Evolutionary conservation across 2,329 filamentous ascomycete genomes (phyloP).

Genomic region (Capronia epimyces): DNA sequence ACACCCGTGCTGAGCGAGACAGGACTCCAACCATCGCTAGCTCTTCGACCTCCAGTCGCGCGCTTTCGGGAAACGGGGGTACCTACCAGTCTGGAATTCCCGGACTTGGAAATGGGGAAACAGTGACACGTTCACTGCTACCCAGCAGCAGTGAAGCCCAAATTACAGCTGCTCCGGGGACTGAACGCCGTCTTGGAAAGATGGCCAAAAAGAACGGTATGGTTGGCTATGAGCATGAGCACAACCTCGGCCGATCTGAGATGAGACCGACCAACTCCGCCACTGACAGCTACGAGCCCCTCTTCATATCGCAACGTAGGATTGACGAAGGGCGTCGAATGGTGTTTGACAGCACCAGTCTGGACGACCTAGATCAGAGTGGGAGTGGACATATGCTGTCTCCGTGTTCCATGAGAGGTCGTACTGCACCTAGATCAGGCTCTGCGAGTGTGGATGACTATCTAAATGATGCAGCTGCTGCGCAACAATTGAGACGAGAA

Average conservation of each 20-base stretch:
- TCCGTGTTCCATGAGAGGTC: background rate
- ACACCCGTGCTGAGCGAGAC: background rate
- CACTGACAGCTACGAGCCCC: background rate
- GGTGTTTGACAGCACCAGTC: background rate
- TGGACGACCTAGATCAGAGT: background rate
- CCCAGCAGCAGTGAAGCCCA: too few relatives aligned
- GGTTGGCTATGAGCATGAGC: background rate
- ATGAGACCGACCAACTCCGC: background rate
- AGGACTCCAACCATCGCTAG: background rate
- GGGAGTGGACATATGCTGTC: background rate
- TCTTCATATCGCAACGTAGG: background rate
- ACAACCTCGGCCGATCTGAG: background rate
- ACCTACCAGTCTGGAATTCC: too few relatives aligned
- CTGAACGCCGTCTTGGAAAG: too few relatives aligned
- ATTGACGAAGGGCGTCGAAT: background rate
- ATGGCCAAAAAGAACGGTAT: too few relatives aligned
- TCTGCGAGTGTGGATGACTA: background rate
- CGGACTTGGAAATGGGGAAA: too few relatives aligned
- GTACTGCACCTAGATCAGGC: background rate
- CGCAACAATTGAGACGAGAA: background rate
- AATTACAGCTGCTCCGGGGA: too few relatives aligned
- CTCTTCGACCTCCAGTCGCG: background rate
- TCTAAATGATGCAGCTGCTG: background rate
- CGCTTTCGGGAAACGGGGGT: background rate
- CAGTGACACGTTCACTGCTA: too few relatives aligned